A percentile compares a stretch with the other conserved stretches of the same genome.
Conservation (phyloP, 2,329 filamentous ascomycete species). For the Fusarium lyarnte region DNA sequence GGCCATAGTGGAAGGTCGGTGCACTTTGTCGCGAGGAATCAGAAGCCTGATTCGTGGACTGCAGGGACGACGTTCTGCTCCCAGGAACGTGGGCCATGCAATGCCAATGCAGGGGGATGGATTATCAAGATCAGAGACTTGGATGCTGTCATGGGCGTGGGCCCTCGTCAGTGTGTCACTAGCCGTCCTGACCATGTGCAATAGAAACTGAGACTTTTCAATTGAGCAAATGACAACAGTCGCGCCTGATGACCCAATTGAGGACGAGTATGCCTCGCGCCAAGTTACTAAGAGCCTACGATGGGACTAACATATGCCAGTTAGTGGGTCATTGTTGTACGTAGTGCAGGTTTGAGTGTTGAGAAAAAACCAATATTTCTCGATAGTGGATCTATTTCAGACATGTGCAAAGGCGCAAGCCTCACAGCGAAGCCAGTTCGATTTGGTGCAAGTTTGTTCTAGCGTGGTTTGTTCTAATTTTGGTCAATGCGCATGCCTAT, state of each 20-base stretch:
- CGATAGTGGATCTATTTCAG: constrained; percentile 12
- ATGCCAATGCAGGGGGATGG: constrained; percentile 32
- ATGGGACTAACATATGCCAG: constrained; percentile 18
- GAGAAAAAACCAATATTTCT: constrained; percentile 21
- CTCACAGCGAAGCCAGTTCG: constrained; percentile 1
- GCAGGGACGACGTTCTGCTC: constrained; percentile 26
- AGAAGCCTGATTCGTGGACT: constrained; percentile 34
- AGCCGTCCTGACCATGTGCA: constrained; percentile 42
- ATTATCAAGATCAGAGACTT: constrained; percentile 31
- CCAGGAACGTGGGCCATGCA: constrained; percentile 38
- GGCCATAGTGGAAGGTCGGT: constrained; percentile 17
- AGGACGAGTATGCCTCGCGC: constrained; percentile 43
- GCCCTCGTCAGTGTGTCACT: constrained; percentile 39
- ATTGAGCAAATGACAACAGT: constrained; percentile 34
- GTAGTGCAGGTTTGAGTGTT: constrained; percentile 19
- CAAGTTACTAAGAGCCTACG: constrained; percentile 24
- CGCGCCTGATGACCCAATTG: constrained; percentile 43
- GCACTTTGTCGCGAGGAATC: constrained; percentile 11
- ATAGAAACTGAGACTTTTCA: constrained; percentile 39
- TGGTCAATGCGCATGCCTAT: background rate
- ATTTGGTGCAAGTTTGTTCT: constrained; percentile 1
- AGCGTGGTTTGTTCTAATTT: constrained; percentile 12
- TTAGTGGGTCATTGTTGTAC: constrained; percentile 28
- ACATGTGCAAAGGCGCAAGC: background rate
- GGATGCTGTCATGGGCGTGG: constrained; percentile 30